These are phyloP conservation scores for Cutaneotrichosporon sp. DNA, from an alignment of 1,284 basidiomycete genomes.

Conservation along the genomic window DNA sequence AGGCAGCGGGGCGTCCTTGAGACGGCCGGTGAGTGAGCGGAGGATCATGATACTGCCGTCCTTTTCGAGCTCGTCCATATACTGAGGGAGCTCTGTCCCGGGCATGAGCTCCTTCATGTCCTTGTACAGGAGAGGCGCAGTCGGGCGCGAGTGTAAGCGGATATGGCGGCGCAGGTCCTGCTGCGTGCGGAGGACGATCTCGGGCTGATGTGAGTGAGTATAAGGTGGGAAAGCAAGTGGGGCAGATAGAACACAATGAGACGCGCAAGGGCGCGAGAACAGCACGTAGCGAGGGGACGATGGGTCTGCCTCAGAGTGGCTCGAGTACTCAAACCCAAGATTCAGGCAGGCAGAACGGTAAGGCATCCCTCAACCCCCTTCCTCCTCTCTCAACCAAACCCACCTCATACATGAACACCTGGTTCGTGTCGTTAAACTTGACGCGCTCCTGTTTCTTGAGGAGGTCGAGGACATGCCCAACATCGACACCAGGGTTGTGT, in stretches of 20 bases:
- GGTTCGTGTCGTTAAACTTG: slow-evolving; percentile 44
- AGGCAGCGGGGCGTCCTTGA: slow-evolving; percentile 44
- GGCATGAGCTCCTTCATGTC: slow-evolving; percentile 40
- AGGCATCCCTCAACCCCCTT: not conserved
- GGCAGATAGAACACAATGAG: not conserved
- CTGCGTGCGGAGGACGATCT: slow-evolving; percentile 37
- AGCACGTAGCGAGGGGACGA: too few relatives aligned
- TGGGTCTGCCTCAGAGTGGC: too few relatives aligned
- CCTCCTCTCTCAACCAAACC: slow-evolving; percentile 15
- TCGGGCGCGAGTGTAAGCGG: slow-evolving; percentile 41
- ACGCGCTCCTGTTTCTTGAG: slow-evolving; percentile 46
- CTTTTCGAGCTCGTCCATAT: slow-evolving; percentile 39
- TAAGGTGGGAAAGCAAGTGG: too few relatives aligned
- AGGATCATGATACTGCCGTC: slow-evolving; percentile 48
- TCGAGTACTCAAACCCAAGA: too few relatives aligned
- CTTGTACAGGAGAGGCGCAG: slow-evolving; percentile 36
- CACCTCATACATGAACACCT: slow-evolving; percentile 49
- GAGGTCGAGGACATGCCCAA: slow-evolving; percentile 36
- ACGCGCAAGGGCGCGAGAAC: too few relatives aligned
- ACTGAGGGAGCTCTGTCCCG: slow-evolving; percentile 21
- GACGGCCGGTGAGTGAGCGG: slow-evolving; percentile 39
- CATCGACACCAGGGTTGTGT: slow-evolving; percentile 35
- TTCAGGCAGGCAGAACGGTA: not conserved
- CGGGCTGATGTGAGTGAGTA: slow-evolving; percentile 33
- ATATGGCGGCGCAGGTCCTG: slow-evolving; percentile 44